A percentile compares a stretch with the other conserved stretches of the same genome.
Conservation (phyloP, 2,329 filamentous ascomycete species). For the Teratosphaeria destructans region DNA sequence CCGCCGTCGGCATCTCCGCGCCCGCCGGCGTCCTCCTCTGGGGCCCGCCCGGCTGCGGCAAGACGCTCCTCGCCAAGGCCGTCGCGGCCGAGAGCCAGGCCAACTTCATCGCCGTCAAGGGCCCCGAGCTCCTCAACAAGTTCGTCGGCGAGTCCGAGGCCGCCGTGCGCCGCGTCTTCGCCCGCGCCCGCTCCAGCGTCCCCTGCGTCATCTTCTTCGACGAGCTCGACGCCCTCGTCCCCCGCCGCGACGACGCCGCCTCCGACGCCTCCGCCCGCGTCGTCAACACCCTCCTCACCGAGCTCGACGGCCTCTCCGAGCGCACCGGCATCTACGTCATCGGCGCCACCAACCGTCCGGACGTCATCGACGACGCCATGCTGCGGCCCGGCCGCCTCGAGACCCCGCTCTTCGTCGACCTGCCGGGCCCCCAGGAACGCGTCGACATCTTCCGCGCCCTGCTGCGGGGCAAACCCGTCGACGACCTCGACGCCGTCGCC, state of each 20-base stretch:
- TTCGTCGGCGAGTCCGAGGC: slow-evolving; percentile 95
- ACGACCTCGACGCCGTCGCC: slow-evolving; percentile 40
- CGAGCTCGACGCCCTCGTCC: slow-evolving; percentile 87
- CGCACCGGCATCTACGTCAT: slow-evolving; percentile 87
- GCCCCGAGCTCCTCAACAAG: slow-evolving; percentile 91
- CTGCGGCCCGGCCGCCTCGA: slow-evolving; percentile 82
- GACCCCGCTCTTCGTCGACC: slow-evolving; percentile 77
- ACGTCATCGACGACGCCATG: slow-evolving; percentile 95
- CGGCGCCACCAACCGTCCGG: slow-evolving; percentile 86
- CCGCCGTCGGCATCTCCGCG: slow-evolving; percentile 64
- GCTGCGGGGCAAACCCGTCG: slow-evolving; percentile 41
- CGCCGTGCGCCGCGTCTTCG: slow-evolving; percentile 83
- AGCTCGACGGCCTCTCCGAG: slow-evolving; percentile 70
- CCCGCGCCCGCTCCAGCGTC: slow-evolving; percentile 70
- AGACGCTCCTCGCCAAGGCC: slow-evolving; percentile 90
- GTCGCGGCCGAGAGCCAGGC: slow-evolving; percentile 92
- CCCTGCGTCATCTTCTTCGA: slow-evolving; percentile 98
- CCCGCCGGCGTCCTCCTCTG: slow-evolving; percentile 86
- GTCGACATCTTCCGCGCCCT: slow-evolving; percentile 74
- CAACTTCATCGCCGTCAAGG: slow-evolving; percentile 97
- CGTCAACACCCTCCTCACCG: slow-evolving; percentile 88
- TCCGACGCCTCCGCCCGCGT: slow-evolving; percentile 79
- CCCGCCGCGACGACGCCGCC: slow-evolving; percentile 63
- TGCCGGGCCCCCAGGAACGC: slow-evolving; percentile 68
- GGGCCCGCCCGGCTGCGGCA: slow-evolving; percentile 94